Evolutionary conservation across 2,329 filamentous ascomycete genomes (phyloP), one percentile per base, ranked within the genome.

Genomic region (Aspergillus spinulosporus): DNA sequence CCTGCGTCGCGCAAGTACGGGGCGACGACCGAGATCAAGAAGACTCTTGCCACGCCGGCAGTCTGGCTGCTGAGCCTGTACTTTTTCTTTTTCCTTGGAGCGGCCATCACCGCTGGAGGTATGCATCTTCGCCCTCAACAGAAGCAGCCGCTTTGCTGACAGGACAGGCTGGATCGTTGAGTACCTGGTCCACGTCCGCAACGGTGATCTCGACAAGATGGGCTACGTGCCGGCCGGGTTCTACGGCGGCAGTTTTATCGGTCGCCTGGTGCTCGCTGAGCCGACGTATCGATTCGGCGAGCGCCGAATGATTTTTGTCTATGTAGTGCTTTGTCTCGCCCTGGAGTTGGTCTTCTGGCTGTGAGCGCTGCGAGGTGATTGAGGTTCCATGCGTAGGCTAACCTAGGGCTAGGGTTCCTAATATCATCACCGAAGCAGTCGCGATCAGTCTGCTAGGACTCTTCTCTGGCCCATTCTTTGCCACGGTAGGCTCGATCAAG

Each of bases 71-170:
- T 88, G 2, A 84, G 83, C 49, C 52, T 85, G 1, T 87, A 85
- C 67, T 88, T 83, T 71, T 87, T 87, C 71, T 86, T 87, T 66
- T 82, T 82, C 51, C 73, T 88, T 0, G 85, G 85, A 0, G 80
- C 78, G 0, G 67, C 65, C 1, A 78, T 85, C 2, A 87, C 84
- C 0, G 80, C 83, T 26, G 62, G 67, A 8, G 76, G 76, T 68
- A 62, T 32, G 66, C 55, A 21, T 15, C 3, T 8, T 2, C 21
- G 21, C 21, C 21, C 21, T 21, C 21, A 21, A 21, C 21, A 21
- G 21, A 21, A 21, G 21, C 21, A 21, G 21, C 21, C 21, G 21
- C 21, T 21, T 21, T 21, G 21, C 21, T 21, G 21, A 21, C 21
- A 21, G 21, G 21, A 21, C 28, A 57, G 84, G 85, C 1, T 88